Evolutionary conservation across 176 grass and related monocot genomes (phyloP).

Genomic region (Elaeis guineensis): DNA sequence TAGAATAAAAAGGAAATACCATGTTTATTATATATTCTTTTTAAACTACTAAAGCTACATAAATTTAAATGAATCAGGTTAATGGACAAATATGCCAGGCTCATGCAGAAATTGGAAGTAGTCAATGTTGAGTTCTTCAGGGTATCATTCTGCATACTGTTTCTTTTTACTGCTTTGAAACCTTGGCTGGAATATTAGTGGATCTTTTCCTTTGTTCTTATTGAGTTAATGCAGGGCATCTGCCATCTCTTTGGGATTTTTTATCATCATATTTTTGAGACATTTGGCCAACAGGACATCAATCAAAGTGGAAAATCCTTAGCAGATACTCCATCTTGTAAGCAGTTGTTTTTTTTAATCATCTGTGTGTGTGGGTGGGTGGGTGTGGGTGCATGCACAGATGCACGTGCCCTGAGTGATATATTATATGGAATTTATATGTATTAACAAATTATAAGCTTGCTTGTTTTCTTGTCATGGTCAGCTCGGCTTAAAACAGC

Average conservation of each 20-base stretch:
- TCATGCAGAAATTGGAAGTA: conserved; percentile 97
- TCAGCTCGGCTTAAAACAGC: conserved; percentile 70
- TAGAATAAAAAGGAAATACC: conserved; percentile 4
- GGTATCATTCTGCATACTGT: conserved; percentile 28
- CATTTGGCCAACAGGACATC: conserved; percentile 65
- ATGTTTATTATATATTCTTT: no score
- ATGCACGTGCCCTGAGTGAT: no score
- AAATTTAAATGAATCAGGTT: conserved; percentile 45
- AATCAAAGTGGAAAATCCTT: conserved; percentile 56
- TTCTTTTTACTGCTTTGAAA: conserved; percentile 11
- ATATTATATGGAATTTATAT: no score
- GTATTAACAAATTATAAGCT: not conserved
- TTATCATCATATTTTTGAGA: conserved; percentile 82
- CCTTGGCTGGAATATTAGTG: not conserved
- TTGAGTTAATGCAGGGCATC: conserved; percentile 53
- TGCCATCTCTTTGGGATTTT: conserved; percentile 95
- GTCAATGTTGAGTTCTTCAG: conserved; percentile 95
- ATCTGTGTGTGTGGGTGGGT: not conserved
- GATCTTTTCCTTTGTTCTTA: conserved; percentile 24
- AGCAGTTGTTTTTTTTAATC: conserved; percentile 29
- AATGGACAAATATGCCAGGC: conserved; percentile 98
- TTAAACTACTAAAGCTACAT: no score
- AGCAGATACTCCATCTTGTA: conserved; percentile 56
- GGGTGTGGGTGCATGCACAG: no score
- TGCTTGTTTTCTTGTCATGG: conserved; percentile 19